Percentiles rank a stretch among this genome's conserved stretches.
Evolutionary conservation across 305 asterid genomes (phyloP).

Genomic region (Stenogyne calaminthoides): DNA sequence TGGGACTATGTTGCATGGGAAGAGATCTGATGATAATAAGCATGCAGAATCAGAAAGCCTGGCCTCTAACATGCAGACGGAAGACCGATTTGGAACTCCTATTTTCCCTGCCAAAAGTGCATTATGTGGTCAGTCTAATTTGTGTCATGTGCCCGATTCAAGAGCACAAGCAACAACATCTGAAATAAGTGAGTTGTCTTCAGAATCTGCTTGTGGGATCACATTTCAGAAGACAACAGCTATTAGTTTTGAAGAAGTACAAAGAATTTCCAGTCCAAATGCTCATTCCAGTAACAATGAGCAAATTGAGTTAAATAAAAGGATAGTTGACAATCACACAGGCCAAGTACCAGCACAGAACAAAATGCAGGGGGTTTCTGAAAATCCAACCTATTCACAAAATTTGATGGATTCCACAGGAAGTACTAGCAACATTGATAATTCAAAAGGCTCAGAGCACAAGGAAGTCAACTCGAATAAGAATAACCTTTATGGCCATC

Average conservation of each 20-base stretch:
- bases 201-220: conserved; percentile 66
- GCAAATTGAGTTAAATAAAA: conserved; percentile 38
- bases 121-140: conserved; percentile 32
- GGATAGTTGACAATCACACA: conserved; percentile 33
- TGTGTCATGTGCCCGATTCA: conserved; percentile 13
- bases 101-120: conserved; percentile 27
- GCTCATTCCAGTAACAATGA: conserved; percentile 38
- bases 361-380: conserved; percentile 44
- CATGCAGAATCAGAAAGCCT: conserved; percentile 38
- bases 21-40: background rate
- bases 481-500: conserved; percentile 32
- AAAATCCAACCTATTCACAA: conserved; percentile 37
- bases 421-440: conserved; percentile 46
- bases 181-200: conserved; percentile 65
- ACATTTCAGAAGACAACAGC: conserved; percentile 39
- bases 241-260: conserved; percentile 33
- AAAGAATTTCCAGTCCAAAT: conserved; percentile 41
- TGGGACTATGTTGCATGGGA: conserved; percentile 46
- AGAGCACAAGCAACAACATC: conserved; percentile 39
- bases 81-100: conserved; percentile 33
- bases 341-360: conserved; percentile 32
- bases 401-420: conserved; percentile 50
- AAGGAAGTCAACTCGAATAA: conserved; percentile 51
- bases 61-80: conserved; percentile 40
- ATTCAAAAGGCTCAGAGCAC: conserved; percentile 44